phyloP scores from a whole-genome alignment of 2,329 filamentous ascomycete species.

The Ophiostoma ulmi region DNA sequence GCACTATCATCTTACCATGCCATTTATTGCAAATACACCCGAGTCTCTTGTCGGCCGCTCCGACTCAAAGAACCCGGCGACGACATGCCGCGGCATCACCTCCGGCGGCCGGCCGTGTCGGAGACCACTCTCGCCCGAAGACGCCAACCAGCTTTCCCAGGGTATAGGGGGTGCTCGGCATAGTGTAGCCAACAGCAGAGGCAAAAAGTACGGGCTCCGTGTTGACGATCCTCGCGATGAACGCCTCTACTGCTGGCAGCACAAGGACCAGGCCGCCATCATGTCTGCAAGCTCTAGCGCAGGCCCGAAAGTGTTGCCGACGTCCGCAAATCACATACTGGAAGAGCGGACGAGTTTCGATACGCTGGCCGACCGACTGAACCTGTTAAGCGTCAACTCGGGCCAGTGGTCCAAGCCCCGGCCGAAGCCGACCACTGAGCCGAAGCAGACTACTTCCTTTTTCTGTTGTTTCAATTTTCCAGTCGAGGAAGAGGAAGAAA shows the following conservation, averaged over 20 bases:
- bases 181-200: neutral
- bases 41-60: constrained; percentile 72
- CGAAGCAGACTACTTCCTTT: constrained; percentile 29
- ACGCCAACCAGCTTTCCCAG: constrained; percentile 28
- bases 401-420: constrained; percentile 19
- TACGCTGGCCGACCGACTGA: constrained; percentile 74
- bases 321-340: constrained; percentile 45
- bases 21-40: constrained; percentile 67
- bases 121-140: constrained; percentile 54
- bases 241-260: constrained; percentile 86
- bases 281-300: constrained; percentile 44
- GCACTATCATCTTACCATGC: constrained; percentile 43
- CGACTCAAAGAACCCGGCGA: constrained; percentile 77
- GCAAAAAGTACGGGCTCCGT: constrained; percentile 30
- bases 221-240: constrained; percentile 51
- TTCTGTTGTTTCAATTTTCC: constrained; percentile 53
- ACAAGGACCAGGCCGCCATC: constrained; percentile 79
- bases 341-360: constrained; percentile 74
- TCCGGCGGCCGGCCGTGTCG: constrained; percentile 77
- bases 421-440: neutral
- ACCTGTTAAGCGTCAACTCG: constrained; percentile 58
- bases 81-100: constrained; percentile 86
- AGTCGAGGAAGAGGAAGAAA: constrained; percentile 36
- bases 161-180: constrained; percentile 25
- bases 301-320: constrained; percentile 38